Conservation (phyloP, 2,329 filamentous ascomycete species). For the Grosmannia huntii region DNA sequence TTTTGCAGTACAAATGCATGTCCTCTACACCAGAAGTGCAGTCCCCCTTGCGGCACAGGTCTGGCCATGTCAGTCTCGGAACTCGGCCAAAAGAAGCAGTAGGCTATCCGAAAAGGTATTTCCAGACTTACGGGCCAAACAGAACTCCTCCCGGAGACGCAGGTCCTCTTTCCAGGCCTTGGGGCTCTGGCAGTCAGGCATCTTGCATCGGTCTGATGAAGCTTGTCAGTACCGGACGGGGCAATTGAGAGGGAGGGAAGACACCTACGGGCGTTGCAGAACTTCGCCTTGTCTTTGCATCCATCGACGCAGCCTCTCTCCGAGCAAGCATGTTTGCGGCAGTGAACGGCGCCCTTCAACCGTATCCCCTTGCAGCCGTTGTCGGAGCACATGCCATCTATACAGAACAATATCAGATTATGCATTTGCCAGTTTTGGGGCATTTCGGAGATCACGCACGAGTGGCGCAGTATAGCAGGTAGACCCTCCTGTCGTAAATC, state of each 20-base stretch:
- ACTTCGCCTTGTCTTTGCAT: not conserved
- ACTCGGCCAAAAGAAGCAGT: not conserved
- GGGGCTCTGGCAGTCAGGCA: not conserved
- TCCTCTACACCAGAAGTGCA: not conserved
- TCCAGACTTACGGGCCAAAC: slow-evolving; percentile 6
- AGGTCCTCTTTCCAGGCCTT: slow-evolving; percentile 5
- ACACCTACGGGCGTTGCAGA: slow-evolving; percentile 4
- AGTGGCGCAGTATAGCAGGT: slow-evolving; percentile 5
- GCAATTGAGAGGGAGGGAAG: not conserved
- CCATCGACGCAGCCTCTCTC: slow-evolving; percentile 6
- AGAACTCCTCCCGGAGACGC: slow-evolving; percentile 5
- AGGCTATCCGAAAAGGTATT: not conserved
- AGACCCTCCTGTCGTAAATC: slow-evolving; percentile 3
- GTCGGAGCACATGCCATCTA: not conserved
- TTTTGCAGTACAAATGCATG: slow-evolving; percentile 5
- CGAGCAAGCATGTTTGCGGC: slow-evolving; percentile 8
- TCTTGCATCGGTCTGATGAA: slow-evolving; percentile 4
- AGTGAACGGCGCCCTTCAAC: slow-evolving; percentile 1
- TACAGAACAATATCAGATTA: not conserved
- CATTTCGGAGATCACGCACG: not conserved
- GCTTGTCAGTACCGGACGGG: not conserved
- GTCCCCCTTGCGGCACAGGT: slow-evolving; percentile 2
- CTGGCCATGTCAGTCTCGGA: not conserved
- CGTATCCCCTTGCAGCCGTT: slow-evolving; percentile 2
- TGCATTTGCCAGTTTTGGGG: not conserved